phyloP scores from a whole-genome alignment of 306 rosid species.

The Sicyos edulis region DNA sequence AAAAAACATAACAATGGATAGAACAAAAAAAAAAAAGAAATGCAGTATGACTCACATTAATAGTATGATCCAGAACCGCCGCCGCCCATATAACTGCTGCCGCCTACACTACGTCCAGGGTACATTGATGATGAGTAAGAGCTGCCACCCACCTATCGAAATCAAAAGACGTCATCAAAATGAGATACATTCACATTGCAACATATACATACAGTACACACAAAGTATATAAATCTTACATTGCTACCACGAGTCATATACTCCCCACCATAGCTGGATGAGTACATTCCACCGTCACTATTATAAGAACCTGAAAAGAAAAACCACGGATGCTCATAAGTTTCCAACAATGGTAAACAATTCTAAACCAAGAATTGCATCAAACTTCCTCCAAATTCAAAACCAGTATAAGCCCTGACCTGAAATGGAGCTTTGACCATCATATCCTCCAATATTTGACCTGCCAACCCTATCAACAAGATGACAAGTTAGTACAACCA shows the following conservation, averaged over 20 bases:
- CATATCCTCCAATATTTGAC: slow-evolving; percentile 68
- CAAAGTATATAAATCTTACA: slow-evolving; percentile 38
- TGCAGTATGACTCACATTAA: slow-evolving; percentile 48
- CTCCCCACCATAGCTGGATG: slow-evolving; percentile 80
- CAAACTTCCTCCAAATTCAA: slow-evolving; percentile 53
- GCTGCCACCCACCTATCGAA: slow-evolving; percentile 62
- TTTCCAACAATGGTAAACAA: not conserved
- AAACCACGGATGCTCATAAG: slow-evolving; percentile 11
- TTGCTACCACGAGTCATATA: slow-evolving; percentile 70
- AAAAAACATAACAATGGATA: not conserved
- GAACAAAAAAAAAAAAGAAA: not conserved
- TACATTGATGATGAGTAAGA: slow-evolving; percentile 63
- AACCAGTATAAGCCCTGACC: slow-evolving; percentile 60
- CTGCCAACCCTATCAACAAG: slow-evolving; percentile 56
- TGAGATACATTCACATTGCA: not conserved
- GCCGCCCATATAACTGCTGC: slow-evolving; percentile 71
- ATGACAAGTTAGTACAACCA: slow-evolving; percentile 17
- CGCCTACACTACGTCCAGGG: slow-evolving; percentile 63
- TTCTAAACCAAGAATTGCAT: slow-evolving; percentile 18
- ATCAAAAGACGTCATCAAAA: slow-evolving; percentile 13
- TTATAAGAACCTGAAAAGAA: slow-evolving; percentile 56
- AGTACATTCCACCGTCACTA: slow-evolving; percentile 68
- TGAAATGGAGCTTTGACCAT: slow-evolving; percentile 60
- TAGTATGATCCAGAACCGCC: slow-evolving; percentile 84
- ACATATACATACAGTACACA: not conserved